Base-by-base conservation (phyloP, 441 rosid species). In the Populus trichocarpa region DNA sequence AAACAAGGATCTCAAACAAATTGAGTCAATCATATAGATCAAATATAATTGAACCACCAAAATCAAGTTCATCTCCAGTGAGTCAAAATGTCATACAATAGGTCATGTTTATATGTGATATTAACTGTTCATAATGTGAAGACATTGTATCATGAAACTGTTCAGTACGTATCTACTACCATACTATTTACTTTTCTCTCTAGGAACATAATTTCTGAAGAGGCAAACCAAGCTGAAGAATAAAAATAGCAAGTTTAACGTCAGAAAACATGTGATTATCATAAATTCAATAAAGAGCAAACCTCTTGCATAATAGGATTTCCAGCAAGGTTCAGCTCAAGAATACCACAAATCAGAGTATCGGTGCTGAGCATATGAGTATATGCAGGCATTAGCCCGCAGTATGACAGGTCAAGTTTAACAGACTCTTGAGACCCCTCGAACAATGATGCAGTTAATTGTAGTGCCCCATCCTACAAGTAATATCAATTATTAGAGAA, bases 321-420 rank as follows among this genome's bases (percentile, higher is more conserved):
- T 76, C 97, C 98, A 84, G 91, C 95, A 53, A 94, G 87, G 79
- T 91, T 89, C 77, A 97, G 88, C 83, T 94, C 97, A 75, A 84
- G 67, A 78, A 92, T 88, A 81, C 91, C 82, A 74, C 82, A 77
- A 69, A 85, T 82, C 78, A 91, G 77, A 71, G 83, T 75, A 68
- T 83, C 80, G 53, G 76, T 69, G 75, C 53, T 69, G 80, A 90
- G 88, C 78, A 76, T 86, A 79, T 79, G 82, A 83, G 88, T 72
- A 82, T 77, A 90, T 33, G 83, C 75, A 67, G 90, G 77, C 40
- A 87, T 80, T 70, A 97, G 77, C 80, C 91, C 93, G 77, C 97
- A 95, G 81, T 79, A 83, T 23, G 99, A 93, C 76, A 95, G 84
- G 84, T 91, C 97, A 66, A 97, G 93, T 86, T 89, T 93, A 81